Base-by-base conservation (phyloP, 2,329 filamentous ascomycete species). In the Monosporascus sp. region DNA sequence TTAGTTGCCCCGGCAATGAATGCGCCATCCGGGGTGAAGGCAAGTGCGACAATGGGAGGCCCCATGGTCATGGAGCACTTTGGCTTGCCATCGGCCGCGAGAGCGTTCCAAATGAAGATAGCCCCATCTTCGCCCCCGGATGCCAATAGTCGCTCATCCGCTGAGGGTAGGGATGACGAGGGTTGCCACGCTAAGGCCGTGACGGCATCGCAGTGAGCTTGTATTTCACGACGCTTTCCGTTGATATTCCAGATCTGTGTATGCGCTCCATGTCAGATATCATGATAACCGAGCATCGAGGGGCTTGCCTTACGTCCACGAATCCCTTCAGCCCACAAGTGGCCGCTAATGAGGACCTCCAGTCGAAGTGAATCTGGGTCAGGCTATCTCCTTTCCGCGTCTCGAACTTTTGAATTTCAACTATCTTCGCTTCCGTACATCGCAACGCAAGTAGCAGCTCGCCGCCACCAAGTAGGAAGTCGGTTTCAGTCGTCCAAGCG, bases 181-280 rank as follows among this genome's bases (percentile, higher is more conserved):
- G 83, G 83, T 60, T 86, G 83, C 82, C 83, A 87, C 54, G 77
- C 73, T 57, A 86, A 71, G 3, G 78, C 75, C 0, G 81, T 84
- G 50, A 86, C 78, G 24, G 76, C 67, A 20, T 81, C 80, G 52
- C 79, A 77, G 58, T 86, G 83, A 7, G 82, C 82, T 46, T 76
- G 75, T 52, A 85, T 83, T 39, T 80, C 77, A 50, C 76, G 76
- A 24, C 77, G 73, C 53, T 79, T 75, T 18, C 81, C 81, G 22
- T 70, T 67, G 53, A 75, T 75, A 54, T 82, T 76, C 80, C 80
- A 82, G 3, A 85, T 73, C 78, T 81, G 59, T 36, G 51, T 44
- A 50, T 14, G n/a, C 18, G 24, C 31, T 24, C 25, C 39, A 18
- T n/a, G 55, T 59, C 50, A 58, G 52, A 39, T 37, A 61, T 49